Evolutionary conservation across 2,329 filamentous ascomycete genomes (phyloP), one percentile per base, ranked within the genome.

Genomic region (Penicillium psychrosexuale): DNA sequence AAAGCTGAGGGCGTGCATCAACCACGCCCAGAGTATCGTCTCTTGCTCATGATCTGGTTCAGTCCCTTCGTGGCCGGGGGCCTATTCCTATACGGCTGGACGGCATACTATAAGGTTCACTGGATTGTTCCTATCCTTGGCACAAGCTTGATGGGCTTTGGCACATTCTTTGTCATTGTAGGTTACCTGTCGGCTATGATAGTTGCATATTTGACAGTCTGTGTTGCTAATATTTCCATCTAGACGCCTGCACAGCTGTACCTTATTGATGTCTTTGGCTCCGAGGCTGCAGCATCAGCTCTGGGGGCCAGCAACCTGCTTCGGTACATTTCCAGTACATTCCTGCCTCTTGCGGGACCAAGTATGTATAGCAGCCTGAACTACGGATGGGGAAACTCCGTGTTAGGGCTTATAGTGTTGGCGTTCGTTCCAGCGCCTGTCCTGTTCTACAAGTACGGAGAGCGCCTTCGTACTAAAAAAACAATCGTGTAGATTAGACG

Each of bases 301-400:
- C 69, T 80, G 9, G 75, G 66, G 3, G 78, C 78, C 31, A 71
- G 70, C 24, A 78, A 75, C 17, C 70, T 81, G 3, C 64, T 80
- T 36, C 72, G 79, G 4, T 78, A 73, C 30, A 63, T 83, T 11
- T 79, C 78, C 3, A 80, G 79, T 2, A 80, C 82, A 27, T 77
- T 77, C 8, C 76, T 83, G 47, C 81, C 81, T 11, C 71, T 84
- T 1, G 81, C 82, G 36, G 80, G 77, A 0, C 76, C 78, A 1
- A 58, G 56, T 11, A 71, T 83, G 71, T 83, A 81, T 59, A 59
- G 52, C 0, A 59, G 50, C 5, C 62, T 78, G 6, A 78, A 76
- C 0, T 62, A 75, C 24, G 76, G 76, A 0, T 30, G 28, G 28
- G 28, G 28, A 30, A 30, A 30, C 9, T 30, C 28, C 8, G 8